Base-by-base conservation (phyloP, 192 early-diverging fungal species). In the Backusella tarrabulga region DNA sequence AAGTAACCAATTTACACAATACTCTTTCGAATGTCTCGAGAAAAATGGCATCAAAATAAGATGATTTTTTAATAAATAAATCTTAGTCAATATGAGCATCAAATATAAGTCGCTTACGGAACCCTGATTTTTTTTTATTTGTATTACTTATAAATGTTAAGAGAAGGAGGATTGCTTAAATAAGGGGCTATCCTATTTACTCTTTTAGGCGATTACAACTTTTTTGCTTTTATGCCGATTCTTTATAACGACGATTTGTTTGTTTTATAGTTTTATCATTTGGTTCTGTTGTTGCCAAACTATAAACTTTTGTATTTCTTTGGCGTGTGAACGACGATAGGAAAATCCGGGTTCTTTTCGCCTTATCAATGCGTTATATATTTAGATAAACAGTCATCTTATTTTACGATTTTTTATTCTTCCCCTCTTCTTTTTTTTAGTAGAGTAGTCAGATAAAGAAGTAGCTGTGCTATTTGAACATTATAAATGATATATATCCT, bases 1-100 rank as follows among this genome's bases (percentile, higher is more conserved):
- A 74, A 19, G 77, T 77, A 2, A 78, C 74, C 38, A 60, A 74
- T 46, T 60, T 82, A 26, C 73, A 68, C 6, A 44, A 67, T 52
- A 73, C 50, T 9, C 36, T 79, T 23, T 44, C 63, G 11, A 54
- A 41, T 34, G 63, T 32, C 56, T 63, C 56, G n/a, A 63, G 56
- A 63, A 63, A 12, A 29, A 63, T 63, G 56, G n/a, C 23, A 9
- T 29, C 11, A 63, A 29, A 26, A 63, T 9, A 63, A 63, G 21
- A 3, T 32, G 32, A 2, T 23, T 5, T 56, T 56, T 12, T 63
- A 63, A 63, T 63, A 63, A 63, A 63, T 14, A 26, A 11, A 0
- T 2, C 26, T 29, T 63, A 29, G 14, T 11, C 7, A 23, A 12
- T 21, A 21, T 54, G 17, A 29, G 12, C 11, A 14, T 6, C 46